Conservation (phyloP, 2,329 filamentous ascomycete species). For the Colletotrichum brevisporum region DNA sequence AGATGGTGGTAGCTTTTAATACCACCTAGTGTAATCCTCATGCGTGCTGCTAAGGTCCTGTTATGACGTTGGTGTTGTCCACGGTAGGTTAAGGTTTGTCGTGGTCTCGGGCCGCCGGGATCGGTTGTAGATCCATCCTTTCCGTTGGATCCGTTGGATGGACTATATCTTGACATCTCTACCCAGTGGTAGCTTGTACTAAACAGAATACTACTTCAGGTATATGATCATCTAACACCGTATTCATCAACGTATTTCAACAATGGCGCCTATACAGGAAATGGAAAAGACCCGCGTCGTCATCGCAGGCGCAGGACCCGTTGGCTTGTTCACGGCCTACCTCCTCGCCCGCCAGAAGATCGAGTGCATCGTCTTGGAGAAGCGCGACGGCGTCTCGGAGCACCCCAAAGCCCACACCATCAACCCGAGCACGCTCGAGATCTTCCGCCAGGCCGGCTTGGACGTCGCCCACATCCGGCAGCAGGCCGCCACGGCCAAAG, state of each 20-base stretch:
- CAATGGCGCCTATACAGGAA: background rate
- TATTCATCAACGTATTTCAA: background rate
- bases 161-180: background rate
- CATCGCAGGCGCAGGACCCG: slow-evolving; percentile 28
- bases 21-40: no score
- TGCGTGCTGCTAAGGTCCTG: no score
- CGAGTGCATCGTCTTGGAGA: slow-evolving; percentile 29
- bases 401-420: slow-evolving; percentile 40
- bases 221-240: background rate
- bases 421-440: slow-evolving; percentile 39
- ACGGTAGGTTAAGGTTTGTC: no score
- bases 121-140: no score
- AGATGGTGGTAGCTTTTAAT: no score
- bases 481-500: slow-evolving; percentile 27
- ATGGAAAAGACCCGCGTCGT: slow-evolving; percentile 33
- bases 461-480: slow-evolving; percentile 31
- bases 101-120: no score
- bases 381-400: slow-evolving; percentile 9
- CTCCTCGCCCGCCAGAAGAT: slow-evolving; percentile 30
- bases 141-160: no score
- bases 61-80: no score
- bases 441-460: slow-evolving; percentile 37
- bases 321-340: slow-evolving; percentile 32
- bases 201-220: background rate
- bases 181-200: background rate